Evolutionary conservation across 352 stramenopile genomes (phyloP), one percentile per base, ranked within the genome.

Genomic region (Pilasporangium apinafurcum): DNA sequence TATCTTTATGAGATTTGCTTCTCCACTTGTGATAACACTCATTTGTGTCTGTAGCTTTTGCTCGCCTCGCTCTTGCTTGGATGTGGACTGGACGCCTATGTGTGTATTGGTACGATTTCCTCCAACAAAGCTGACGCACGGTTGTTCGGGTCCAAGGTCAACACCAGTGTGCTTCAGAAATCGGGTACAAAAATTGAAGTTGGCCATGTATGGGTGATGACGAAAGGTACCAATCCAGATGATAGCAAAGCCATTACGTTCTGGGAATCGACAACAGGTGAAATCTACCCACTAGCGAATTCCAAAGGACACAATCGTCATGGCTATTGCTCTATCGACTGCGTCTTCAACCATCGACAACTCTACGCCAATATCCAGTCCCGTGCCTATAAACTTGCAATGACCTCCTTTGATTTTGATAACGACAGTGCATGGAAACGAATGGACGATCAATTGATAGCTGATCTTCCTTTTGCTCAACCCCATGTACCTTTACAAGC

Each of bases 71-170:
- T 97, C 12, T 62, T 97, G 7, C 56, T 95, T 5, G 86, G 89
- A 14, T 97, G 87, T 48, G 87, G 87, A 0, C 55, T 97, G 2
- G 76, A 94, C 38, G 83, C 84, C 2, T 96, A 78, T 53, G 77
- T 96, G 10, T 89, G 76, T 36, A 82, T 95, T n/a, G 84, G 86
- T 6, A 89, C 63, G 5, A 66, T 90, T n/a, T 66, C 61, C 17
- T 51, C 59, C 1, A 51, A 46, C 22, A 71, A 62, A 36, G 65
- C n/a, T n/a, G n/a, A n/a, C n/a, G n/a, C n/a, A n/a, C n/a, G n/a
- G n/a, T n/a, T n/a, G n/a, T n/a, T n/a, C n/a, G 34, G 48, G 43
- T 26, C 14, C 30, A 29, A 51, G 41, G 16, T 18, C 48, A 8
- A 57, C 48, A 1, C 41, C 57, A 18, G 41, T 21, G 13, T 50